Conservation (phyloP, 192 early-diverging fungal genomes). For the Backusella liffmaniae region DNA sequence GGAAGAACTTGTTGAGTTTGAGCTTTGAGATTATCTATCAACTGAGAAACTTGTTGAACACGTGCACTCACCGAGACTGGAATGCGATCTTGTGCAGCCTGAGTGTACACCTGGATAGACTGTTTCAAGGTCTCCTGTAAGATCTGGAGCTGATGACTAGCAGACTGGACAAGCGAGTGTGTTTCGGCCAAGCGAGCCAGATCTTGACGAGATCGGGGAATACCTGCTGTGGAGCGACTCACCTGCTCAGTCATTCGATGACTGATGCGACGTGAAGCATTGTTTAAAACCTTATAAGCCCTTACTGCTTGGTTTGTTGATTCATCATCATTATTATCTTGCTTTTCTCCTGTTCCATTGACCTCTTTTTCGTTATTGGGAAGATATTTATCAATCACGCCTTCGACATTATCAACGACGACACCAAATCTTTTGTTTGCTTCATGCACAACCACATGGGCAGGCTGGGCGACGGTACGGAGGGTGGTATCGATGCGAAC, state of each 20-base stretch:
- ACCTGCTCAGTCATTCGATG: constrained; percentile 30
- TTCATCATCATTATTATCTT: background rate
- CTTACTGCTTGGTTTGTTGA: constrained; percentile 33
- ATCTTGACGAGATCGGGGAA: constrained; percentile 28
- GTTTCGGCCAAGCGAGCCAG: constrained; percentile 23
- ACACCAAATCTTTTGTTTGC: constrained; percentile 26
- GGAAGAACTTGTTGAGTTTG: constrained; percentile 47
- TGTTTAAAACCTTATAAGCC: constrained; percentile 25
- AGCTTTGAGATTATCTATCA: constrained; percentile 43
- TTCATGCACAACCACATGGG: constrained; percentile 50
- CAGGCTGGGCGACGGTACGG: constrained; percentile 25
- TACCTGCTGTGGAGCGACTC: constrained; percentile 14
- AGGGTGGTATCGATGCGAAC: constrained; percentile 19
- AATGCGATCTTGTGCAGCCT: constrained; percentile 23
- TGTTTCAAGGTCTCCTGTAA: constrained; percentile 23
- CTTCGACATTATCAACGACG: constrained; percentile 58
- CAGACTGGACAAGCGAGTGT: constrained; percentile 15
- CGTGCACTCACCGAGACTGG: constrained; percentile 24
- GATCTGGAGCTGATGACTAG: constrained; percentile 15
- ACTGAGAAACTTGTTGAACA: constrained; percentile 31
- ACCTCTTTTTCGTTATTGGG: constrained; percentile 13
- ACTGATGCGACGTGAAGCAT: constrained; percentile 30
- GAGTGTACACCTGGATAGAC: constrained; percentile 23
- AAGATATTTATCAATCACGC: constrained; percentile 37
- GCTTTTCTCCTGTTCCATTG: background rate